Percentiles rank a stretch among this genome's conserved stretches.
Evolutionary conservation across 2,329 filamentous ascomycete genomes (phyloP).

Genomic region (Chrysosporium keratinophilum): DNA sequence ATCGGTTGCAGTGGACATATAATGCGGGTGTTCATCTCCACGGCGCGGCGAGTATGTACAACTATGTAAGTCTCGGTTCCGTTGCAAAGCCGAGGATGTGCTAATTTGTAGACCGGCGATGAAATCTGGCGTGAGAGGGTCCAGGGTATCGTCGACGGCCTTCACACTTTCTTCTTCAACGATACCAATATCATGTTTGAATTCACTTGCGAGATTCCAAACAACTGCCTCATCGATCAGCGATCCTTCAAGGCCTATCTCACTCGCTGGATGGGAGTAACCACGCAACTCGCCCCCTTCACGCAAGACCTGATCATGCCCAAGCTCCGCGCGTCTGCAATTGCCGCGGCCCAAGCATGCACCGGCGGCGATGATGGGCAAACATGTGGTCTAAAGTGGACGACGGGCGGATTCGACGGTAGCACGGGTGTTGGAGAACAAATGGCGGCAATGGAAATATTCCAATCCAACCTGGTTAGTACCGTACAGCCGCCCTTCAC

Average conservation of each 20-base stretch:
- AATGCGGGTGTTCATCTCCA: constrained; percentile 50
- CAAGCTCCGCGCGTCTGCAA: constrained; percentile 48
- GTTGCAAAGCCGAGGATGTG: neutral
- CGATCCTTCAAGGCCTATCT: constrained; percentile 62
- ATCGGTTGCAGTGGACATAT: constrained; percentile 55
- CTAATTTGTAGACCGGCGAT: constrained; percentile 30
- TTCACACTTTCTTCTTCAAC: constrained; percentile 44
- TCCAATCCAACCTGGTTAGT: constrained; percentile 51
- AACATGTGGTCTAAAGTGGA: constrained; percentile 58
- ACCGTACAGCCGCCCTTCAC: constrained; percentile 42
- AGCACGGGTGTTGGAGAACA: constrained; percentile 56
- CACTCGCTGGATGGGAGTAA: constrained; percentile 53
- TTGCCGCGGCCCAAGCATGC: constrained; percentile 53
- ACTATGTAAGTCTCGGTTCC: constrained; percentile 38
- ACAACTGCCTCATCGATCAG: constrained; percentile 60
- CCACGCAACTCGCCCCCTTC: constrained; percentile 53
- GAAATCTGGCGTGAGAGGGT: constrained; percentile 48
- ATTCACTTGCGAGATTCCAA: constrained; percentile 51
- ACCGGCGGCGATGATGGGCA: constrained; percentile 48
- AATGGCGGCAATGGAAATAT: constrained; percentile 55
- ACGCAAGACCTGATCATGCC: constrained; percentile 47
- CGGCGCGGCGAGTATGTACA: constrained; percentile 60
- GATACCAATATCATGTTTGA: constrained; percentile 50
- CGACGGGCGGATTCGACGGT: constrained; percentile 43
- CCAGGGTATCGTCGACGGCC: constrained; percentile 45